Evolutionary conservation across 805 yeast species (phyloP).

Genomic region (Tetrapisispora iriomotensis): DNA sequence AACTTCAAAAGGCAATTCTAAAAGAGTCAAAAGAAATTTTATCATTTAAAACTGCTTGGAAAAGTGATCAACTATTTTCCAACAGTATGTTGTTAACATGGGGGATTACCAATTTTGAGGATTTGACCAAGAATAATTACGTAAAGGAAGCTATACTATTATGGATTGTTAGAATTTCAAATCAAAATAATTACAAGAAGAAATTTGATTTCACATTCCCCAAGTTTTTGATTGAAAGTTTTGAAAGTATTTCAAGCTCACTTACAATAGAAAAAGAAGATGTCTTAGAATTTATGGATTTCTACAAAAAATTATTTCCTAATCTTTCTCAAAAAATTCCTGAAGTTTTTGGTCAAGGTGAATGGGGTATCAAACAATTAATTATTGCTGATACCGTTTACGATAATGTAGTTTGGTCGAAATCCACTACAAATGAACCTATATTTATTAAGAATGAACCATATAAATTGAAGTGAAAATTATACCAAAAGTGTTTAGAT

Average conservation of each 20-base stretch:
- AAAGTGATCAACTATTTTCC: slow-evolving; percentile 43
- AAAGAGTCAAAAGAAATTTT: slow-evolving; percentile 36
- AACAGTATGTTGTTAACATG: slow-evolving; percentile 45
- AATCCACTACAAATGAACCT: slow-evolving; percentile 30
- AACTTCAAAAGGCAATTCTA: slow-evolving; percentile 29
- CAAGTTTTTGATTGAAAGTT: slow-evolving; percentile 34
- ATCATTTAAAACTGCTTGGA: slow-evolving; percentile 49
- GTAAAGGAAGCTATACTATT: slow-evolving; percentile 51
- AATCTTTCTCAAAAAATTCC: slow-evolving; percentile 41
- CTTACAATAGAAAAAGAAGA: slow-evolving; percentile 41
- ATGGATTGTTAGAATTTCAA: slow-evolving; percentile 53
- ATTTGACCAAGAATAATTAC: slow-evolving; percentile 37
- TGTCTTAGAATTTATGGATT: slow-evolving; percentile 41
- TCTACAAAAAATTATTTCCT: slow-evolving; percentile 47
- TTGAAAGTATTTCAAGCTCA: slow-evolving; percentile 30
- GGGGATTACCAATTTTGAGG: slow-evolving; percentile 48
- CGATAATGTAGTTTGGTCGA: slow-evolving; percentile 40
- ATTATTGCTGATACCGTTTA: slow-evolving; percentile 42
- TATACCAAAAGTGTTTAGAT: no score
- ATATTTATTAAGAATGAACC: slow-evolving; percentile 21
- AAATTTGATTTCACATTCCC: slow-evolving; percentile 33
- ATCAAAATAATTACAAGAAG: slow-evolving; percentile 30
- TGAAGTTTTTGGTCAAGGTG: slow-evolving; percentile 43
- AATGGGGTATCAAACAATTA: slow-evolving; percentile 35
- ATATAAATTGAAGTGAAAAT: neutral